These are phyloP conservation scores for Echeveria elegans DNA, from an alignment of 164 flowering plant species.

Conservation along the genomic window DNA sequence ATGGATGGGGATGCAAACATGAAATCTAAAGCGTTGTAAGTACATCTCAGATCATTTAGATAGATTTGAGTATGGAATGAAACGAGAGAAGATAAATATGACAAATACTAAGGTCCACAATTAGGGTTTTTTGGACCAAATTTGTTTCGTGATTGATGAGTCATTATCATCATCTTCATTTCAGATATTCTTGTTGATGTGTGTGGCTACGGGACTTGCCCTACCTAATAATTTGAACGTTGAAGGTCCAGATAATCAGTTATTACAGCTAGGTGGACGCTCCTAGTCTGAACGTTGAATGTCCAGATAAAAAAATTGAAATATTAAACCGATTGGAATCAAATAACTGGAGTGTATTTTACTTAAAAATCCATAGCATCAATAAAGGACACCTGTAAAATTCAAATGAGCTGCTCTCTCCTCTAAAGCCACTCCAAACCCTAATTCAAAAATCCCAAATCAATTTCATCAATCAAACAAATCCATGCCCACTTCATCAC, in stretches of 20 bases:
- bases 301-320: too few relatives aligned
- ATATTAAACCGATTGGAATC: too few relatives aligned
- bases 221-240: too few relatives aligned
- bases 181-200: background rate
- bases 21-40: too few relatives aligned
- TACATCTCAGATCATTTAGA: background rate
- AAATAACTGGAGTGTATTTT: too few relatives aligned
- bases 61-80: background rate
- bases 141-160: background rate
- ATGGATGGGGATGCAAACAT: too few relatives aligned
- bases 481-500: slow-evolving; percentile 10
- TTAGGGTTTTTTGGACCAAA: background rate
- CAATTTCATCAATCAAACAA: slow-evolving; percentile 8
- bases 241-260: too few relatives aligned
- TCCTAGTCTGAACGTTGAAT: too few relatives aligned
- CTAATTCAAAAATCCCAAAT: background rate
- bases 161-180: background rate
- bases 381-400: too few relatives aligned
- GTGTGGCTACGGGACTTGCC: too few relatives aligned
- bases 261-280: too few relatives aligned
- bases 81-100: background rate
- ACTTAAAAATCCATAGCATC: too few relatives aligned
- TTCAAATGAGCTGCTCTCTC: background rate
- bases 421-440: background rate
- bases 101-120: background rate